Evolutionary conservation across 768 basidiomycete genomes (phyloP).

Genomic region (Naganishia onofrii): DNA sequence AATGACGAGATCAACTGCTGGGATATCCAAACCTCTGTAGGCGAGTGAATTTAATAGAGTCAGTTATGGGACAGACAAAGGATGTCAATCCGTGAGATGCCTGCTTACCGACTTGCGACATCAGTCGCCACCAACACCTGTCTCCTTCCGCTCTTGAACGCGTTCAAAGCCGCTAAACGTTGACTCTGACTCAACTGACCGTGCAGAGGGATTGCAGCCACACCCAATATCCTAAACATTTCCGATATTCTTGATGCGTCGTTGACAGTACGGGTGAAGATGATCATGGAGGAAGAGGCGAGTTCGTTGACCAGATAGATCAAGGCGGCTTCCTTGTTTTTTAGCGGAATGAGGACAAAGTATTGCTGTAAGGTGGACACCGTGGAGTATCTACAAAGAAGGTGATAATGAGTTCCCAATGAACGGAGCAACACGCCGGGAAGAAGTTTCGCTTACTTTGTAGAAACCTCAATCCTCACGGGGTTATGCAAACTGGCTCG

Average conservation of each 20-base stretch:
- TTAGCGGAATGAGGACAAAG: conserved; percentile 87
- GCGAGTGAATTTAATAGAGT: background rate
- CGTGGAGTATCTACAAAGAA: conserved; percentile 78
- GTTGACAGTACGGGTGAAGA: conserved; percentile 92
- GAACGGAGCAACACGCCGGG: conserved; percentile 43
- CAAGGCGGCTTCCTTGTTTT: conserved; percentile 86
- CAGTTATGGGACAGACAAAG: background rate
- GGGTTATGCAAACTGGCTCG: conserved; percentile 89
- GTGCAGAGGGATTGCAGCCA: conserved; percentile 91
- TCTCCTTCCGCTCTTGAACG: conserved; percentile 92
- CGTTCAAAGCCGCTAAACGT: conserved; percentile 83
- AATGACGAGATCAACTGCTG: conserved; percentile 91
- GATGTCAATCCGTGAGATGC: background rate
- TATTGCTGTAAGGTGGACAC: conserved; percentile 93
- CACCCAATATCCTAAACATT: conserved; percentile 82
- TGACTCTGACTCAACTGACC: conserved; percentile 92
- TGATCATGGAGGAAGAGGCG: conserved; percentile 87
- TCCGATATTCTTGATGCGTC: conserved; percentile 87
- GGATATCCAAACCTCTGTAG: conserved; percentile 85
- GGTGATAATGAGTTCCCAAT: background rate
- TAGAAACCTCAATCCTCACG: conserved; percentile 85
- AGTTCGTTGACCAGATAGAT: conserved; percentile 83
- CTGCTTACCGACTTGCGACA: conserved; percentile 77
- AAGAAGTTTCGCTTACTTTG: conserved; percentile 61
- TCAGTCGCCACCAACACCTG: conserved; percentile 93